phyloP scores from a whole-genome alignment of 345 rosid species.

The Populus simonii region DNA sequence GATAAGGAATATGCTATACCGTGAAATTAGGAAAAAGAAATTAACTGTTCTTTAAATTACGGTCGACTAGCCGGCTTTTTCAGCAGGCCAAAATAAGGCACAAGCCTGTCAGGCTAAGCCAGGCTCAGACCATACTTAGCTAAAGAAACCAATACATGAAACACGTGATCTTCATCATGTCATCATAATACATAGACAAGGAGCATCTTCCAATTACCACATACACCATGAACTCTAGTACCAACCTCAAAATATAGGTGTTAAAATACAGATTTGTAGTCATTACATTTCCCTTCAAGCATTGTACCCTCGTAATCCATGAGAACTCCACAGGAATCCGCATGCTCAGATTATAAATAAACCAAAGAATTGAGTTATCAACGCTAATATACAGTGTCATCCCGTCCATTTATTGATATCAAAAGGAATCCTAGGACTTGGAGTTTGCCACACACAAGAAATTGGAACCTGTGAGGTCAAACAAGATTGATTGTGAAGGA shows the following conservation, averaged over 20 bases:
- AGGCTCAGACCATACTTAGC: too few species aligned
- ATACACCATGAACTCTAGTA: not conserved
- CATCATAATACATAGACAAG: not conserved
- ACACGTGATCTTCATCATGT: not conserved
- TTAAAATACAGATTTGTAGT: slow-evolving; percentile 10
- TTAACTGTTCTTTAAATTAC: too few species aligned
- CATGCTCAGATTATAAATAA: slow-evolving; percentile 20
- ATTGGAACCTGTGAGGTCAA: slow-evolving; percentile 21
- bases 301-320: not conserved
- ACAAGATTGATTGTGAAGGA: slow-evolving; percentile 90
- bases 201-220: slow-evolving; percentile 2
- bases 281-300: slow-evolving; percentile 14
- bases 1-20: too few species aligned
- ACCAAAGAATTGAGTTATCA: slow-evolving; percentile 39
- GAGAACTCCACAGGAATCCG: slow-evolving; percentile 8
- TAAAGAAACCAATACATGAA: too few species aligned
- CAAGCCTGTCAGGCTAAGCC: too few species aligned
- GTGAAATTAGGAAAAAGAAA: too few species aligned
- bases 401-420: slow-evolving; percentile 29
- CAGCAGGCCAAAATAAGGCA: too few species aligned
- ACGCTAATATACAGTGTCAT: slow-evolving; percentile 36
- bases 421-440: slow-evolving; percentile 13
- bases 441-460: slow-evolving; percentile 8
- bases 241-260: not conserved
- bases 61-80: too few species aligned